Evolutionary conservation across 805 yeast species (phyloP).

Genomic region (Metschnikowia vanudenii): DNA sequence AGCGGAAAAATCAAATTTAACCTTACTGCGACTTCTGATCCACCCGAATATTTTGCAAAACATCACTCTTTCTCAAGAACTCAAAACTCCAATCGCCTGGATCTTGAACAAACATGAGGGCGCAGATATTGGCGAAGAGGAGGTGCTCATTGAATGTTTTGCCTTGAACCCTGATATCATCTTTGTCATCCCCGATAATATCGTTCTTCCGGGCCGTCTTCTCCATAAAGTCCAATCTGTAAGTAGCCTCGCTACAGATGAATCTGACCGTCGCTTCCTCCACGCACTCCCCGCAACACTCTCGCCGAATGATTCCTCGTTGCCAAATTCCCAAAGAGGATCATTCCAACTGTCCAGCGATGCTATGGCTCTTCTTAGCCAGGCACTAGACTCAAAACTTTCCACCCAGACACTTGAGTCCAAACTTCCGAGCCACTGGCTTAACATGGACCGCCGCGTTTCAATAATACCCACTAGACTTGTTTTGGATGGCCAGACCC

Average conservation of each 20-base stretch:
- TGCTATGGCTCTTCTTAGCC: not conserved
- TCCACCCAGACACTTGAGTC: not conserved
- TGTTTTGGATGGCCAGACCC: slow-evolving; percentile 1
- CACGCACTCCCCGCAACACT: not conserved
- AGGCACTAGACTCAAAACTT: slow-evolving; percentile 1
- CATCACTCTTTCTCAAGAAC: slow-evolving; percentile 23
- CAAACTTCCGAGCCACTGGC: slow-evolving; percentile 9
- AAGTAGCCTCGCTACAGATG: slow-evolving; percentile 1
- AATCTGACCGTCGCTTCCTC: not conserved
- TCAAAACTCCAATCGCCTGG: slow-evolving; percentile 24
- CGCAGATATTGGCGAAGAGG: slow-evolving; percentile 18
- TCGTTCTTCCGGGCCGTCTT: slow-evolving; percentile 6
- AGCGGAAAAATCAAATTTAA: not conserved
- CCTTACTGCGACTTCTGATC: slow-evolving; percentile 31
- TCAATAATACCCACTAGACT: slow-evolving; percentile 31
- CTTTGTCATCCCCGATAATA: slow-evolving; percentile 16
- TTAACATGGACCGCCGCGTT: slow-evolving; percentile 24
- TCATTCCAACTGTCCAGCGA: slow-evolving; percentile 2
- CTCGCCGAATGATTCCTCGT: not conserved
- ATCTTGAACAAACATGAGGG: slow-evolving; percentile 14
- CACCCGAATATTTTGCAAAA: slow-evolving; percentile 49
- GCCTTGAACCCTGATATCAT: slow-evolving; percentile 22
- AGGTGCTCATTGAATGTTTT: slow-evolving; percentile 22
- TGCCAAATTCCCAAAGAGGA: slow-evolving; percentile 3
- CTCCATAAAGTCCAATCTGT: slow-evolving; percentile 8